Conservation (phyloP, 768 basidiomycete genomes). For the Psilocybe azurescens region DNA sequence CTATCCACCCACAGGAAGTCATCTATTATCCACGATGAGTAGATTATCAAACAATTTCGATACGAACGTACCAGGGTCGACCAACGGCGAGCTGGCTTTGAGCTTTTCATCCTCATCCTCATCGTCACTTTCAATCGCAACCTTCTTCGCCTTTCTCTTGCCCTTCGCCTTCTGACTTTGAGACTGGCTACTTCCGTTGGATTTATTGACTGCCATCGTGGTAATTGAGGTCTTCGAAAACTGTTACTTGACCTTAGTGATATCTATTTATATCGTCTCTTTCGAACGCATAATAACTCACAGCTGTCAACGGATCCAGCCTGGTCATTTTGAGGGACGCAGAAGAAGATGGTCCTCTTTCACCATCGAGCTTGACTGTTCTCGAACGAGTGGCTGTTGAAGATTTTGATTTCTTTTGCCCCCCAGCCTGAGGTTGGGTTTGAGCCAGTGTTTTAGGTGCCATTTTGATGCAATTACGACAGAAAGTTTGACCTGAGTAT, state of each 20-base stretch:
- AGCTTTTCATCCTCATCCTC: neutral
- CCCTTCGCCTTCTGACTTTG: slow-evolving; percentile 13
- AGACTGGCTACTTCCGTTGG: slow-evolving; percentile 11
- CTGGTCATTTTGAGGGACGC: slow-evolving; percentile 24
- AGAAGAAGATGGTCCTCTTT: slow-evolving; percentile 14
- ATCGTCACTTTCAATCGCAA: slow-evolving; percentile 7
- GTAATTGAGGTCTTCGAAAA: slow-evolving; percentile 27
- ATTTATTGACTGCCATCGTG: slow-evolving; percentile 3
- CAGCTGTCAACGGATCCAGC: slow-evolving; percentile 40
- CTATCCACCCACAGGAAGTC: slow-evolving; percentile 55
- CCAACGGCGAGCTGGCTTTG: neutral
- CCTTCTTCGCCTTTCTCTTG: slow-evolving; percentile 35
- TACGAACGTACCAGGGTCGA: slow-evolving; percentile 11
- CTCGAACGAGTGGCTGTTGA: slow-evolving; percentile 12
- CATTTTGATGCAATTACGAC: neutral
- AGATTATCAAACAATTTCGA: neutral
- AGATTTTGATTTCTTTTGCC: slow-evolving; percentile 18
- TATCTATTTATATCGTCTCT: neutral
- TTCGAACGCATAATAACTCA: slow-evolving; percentile 20
- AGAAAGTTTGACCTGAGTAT: too few species aligned
- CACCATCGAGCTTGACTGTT: slow-evolving; percentile 25
- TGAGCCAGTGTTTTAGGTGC: slow-evolving; percentile 21
- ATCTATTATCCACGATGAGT: slow-evolving; percentile 1
- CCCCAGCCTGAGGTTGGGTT: slow-evolving; percentile 2
- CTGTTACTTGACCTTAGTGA: slow-evolving; percentile 24